phyloP scores from a whole-genome alignment of 2,329 filamentous ascomycete species.

The Aspergillus caelatus region DNA sequence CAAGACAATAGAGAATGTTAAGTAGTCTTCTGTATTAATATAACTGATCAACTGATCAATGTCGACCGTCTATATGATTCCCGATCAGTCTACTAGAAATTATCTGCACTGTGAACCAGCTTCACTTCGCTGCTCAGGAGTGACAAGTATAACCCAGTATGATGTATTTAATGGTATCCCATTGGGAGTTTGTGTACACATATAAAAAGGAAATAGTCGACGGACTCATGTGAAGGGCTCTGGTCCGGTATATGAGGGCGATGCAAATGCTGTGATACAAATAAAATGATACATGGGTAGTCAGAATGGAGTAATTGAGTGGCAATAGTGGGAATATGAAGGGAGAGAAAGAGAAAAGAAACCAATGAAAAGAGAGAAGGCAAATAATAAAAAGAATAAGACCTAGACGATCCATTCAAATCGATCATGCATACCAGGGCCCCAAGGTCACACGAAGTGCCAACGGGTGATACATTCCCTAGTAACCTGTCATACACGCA shows the following conservation, averaged over 20 bases:
- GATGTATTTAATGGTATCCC: slow-evolving; percentile 11
- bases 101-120: background rate
- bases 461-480: slow-evolving; percentile 15
- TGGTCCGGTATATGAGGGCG: slow-evolving; percentile 13
- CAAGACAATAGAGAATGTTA: background rate
- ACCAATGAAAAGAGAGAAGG: slow-evolving; percentile 4
- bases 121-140: background rate
- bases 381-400: background rate
- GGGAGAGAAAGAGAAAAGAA: background rate
- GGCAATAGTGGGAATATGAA: slow-evolving; percentile 6
- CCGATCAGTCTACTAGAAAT: background rate
- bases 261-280: slow-evolving; percentile 9
- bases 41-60: background rate
- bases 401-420: slow-evolving; percentile 10
- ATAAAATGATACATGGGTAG: slow-evolving; percentile 11
- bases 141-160: slow-evolving; percentile 2
- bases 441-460: slow-evolving; percentile 10
- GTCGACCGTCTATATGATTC: too few relatives aligned
- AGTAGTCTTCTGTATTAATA: background rate
- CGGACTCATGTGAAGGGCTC: slow-evolving; percentile 6
- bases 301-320: slow-evolving; percentile 9
- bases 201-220: slow-evolving; percentile 3
- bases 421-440: slow-evolving; percentile 15
- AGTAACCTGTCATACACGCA: slow-evolving; percentile 25
- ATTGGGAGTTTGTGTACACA: slow-evolving; percentile 12